Evolutionary conservation across 768 basidiomycete species (phyloP).

Genomic region (Leccinum barrowsii): DNA sequence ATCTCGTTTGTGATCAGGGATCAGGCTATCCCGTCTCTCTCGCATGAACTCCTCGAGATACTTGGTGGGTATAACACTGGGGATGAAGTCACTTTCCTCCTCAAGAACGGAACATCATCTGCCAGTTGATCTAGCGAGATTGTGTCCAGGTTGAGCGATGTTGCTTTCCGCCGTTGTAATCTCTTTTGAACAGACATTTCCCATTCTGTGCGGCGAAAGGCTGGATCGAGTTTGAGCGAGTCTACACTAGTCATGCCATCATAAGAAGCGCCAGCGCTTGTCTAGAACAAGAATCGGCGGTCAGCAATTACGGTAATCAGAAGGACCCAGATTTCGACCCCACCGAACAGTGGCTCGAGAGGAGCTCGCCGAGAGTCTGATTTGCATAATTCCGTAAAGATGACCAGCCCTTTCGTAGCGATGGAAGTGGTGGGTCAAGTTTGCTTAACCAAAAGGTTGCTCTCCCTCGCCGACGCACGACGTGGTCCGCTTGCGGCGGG

Average conservation of each 20-base stretch:
- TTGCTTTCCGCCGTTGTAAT: constrained; percentile 51
- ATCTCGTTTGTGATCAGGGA: constrained; percentile 50
- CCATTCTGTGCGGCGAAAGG: constrained; percentile 59
- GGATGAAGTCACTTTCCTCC: constrained; percentile 56
- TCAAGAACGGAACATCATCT: constrained; percentile 26
- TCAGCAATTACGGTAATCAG: too few species aligned
- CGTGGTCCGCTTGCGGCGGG: too few species aligned
- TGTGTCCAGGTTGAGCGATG: constrained; percentile 34
- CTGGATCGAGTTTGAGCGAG: constrained; percentile 59
- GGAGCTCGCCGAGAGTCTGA: too few species aligned
- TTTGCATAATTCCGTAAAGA: too few species aligned
- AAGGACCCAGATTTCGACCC: too few species aligned
- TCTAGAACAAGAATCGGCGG: too few species aligned
- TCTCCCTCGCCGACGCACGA: too few species aligned
- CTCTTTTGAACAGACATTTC: constrained; percentile 48
- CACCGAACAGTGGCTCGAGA: too few species aligned
- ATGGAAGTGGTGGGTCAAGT: too few species aligned
- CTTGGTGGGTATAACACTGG: constrained; percentile 66
- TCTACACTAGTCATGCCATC: constrained; percentile 37
- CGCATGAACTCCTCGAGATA: constrained; percentile 59
- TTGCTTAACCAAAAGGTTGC: too few species aligned
- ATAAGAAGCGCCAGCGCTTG: too few species aligned
- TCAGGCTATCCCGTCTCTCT: constrained; percentile 60
- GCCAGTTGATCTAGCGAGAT: constrained; percentile 20
- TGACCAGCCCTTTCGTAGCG: too few species aligned